phyloP scores from a whole-genome alignment of 2,329 filamentous ascomycete species.

The Aaosphaeria arxii region DNA sequence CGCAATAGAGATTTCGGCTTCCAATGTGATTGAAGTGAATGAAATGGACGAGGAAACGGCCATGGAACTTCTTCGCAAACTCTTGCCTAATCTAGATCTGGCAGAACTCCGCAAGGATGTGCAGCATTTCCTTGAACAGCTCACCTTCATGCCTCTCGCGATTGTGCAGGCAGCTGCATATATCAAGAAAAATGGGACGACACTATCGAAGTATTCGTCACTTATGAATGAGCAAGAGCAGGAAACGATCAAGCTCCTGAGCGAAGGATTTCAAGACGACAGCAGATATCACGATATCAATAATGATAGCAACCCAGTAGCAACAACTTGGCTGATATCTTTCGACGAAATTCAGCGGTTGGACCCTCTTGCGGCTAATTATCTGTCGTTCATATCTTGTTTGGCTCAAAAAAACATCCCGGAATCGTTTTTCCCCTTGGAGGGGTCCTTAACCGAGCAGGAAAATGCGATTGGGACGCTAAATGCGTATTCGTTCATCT shows the following conservation, averaged over 20 bases:
- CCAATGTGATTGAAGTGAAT: conserved; percentile 13
- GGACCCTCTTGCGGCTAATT: neutral
- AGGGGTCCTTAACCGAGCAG: conserved; percentile 10
- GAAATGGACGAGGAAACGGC: conserved; percentile 11
- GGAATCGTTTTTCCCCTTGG: neutral
- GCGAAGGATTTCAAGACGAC: conserved; percentile 30
- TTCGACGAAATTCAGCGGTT: neutral
- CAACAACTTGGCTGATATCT: conserved; percentile 27
- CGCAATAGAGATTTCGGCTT: conserved; percentile 7
- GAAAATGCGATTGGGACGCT: conserved; percentile 8
- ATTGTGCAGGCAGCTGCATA: conserved; percentile 19
- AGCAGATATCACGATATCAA: conserved; percentile 23
- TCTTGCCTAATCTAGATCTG: conserved; percentile 2
- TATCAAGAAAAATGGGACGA: conserved; percentile 24
- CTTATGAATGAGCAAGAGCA: conserved; percentile 18
- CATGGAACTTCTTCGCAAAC: conserved; percentile 3
- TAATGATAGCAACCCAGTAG: conserved; percentile 23
- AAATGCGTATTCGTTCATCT: conserved; percentile 9
- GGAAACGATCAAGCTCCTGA: conserved; percentile 24
- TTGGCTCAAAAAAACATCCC: neutral
- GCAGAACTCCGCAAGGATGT: conserved; percentile 4
- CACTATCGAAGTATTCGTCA: conserved; percentile 5
- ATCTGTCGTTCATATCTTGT: neutral
- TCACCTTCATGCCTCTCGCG: conserved; percentile 9
- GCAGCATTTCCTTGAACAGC: conserved; percentile 25